Evolutionary conservation across 495 filamentous ascomycete genomes (phyloP).

Genomic region (Trichoderma orchidacearum): DNA sequence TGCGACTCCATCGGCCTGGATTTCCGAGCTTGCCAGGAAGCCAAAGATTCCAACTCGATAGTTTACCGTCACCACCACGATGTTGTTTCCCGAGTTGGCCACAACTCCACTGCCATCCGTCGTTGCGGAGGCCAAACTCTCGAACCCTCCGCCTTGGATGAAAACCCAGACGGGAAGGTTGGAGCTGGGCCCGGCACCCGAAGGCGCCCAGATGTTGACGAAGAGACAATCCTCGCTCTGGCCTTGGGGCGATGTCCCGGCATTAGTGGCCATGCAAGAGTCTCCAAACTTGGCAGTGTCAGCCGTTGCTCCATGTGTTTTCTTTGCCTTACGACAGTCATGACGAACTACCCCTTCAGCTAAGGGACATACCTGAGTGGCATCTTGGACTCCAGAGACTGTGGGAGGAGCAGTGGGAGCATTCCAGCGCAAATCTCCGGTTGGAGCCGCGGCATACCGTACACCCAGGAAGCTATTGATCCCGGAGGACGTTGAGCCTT

Average conservation of each 20-base stretch:
- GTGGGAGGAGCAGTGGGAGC: conserved; percentile 16
- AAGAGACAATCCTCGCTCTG: conserved; percentile 64
- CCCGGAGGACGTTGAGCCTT: conserved; percentile 15
- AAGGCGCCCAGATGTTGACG: conserved; percentile 56
- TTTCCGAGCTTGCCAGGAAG: conserved; percentile 24
- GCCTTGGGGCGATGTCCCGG: conserved; percentile 9
- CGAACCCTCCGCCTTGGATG: conserved; percentile 54
- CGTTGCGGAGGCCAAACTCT: neutral
- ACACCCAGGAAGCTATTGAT: conserved; percentile 29
- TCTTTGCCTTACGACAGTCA: too few relatives aligned
- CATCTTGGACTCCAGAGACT: conserved; percentile 10
- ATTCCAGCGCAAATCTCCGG: conserved; percentile 25
- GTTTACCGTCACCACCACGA: conserved; percentile 24
- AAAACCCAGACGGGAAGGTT: conserved; percentile 58
- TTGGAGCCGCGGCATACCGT: conserved; percentile 28
- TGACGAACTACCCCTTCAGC: too few relatives aligned
- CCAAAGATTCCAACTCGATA: conserved; percentile 47
- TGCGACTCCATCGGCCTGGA: conserved; percentile 30
- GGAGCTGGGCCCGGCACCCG: conserved; percentile 28
- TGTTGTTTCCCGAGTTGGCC: conserved; percentile 32
- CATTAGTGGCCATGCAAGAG: conserved; percentile 37
- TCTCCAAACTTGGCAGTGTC: conserved; percentile 24
- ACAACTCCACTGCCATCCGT: conserved; percentile 47
- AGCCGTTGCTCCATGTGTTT: too few relatives aligned
- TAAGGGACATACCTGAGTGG: conserved; percentile 9